Base-by-base conservation (phyloP, 73 alveolate species). In the Blepharisma stoltei region DNA sequence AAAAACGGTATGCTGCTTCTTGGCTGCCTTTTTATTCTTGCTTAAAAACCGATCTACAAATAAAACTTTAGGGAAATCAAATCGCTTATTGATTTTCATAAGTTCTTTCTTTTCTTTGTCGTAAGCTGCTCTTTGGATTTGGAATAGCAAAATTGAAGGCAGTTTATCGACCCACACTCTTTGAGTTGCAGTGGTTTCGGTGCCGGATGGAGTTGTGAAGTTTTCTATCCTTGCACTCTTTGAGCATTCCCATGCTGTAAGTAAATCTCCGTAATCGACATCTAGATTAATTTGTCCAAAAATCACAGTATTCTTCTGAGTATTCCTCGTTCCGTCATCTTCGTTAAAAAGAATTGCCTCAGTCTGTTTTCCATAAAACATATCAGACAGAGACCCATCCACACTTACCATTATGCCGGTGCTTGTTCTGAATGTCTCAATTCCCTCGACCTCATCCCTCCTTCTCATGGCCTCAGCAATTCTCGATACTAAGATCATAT, bases 211-310 rank as follows among this genome's bases (percentile, higher is more conserved):
- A 43, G 70, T 83, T 70, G 82, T 90, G 54, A 66, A 90, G 71
- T 87, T 92, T 44, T 87, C 86, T 20, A 65, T 53, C 7, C 80
- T 70, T 60, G 70, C 78, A 3, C 73, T 54, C 47, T 70, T 52
- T 27, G 70, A 65, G 32, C 68, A 85, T n/a, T 92, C 92, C 91
- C 93, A 88, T 6, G 93, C 89, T 67, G 93, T 92, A 60, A 90
- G 85, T 5, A 93, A 67, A 27, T 86, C 73, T 8, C 81, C 81
- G 49, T 85, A 70, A 55, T 65, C 54, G 6, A 88, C 78, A 69
- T 85, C 92, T 27, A 91, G 70, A 25, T 70, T 71, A 7, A 91
- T 86, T 14, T 83, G 76, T 11, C 91, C 87, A 46, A 89, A 78
- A 38, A 67, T 53, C 65, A 73, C 94, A 45, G 50, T 60, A 67